Percentiles rank a stretch among this genome's conserved stretches.
Evolutionary conservation across 352 stramenopile genomes (phyloP).

Genomic region (Phytophthora tubulina): DNA sequence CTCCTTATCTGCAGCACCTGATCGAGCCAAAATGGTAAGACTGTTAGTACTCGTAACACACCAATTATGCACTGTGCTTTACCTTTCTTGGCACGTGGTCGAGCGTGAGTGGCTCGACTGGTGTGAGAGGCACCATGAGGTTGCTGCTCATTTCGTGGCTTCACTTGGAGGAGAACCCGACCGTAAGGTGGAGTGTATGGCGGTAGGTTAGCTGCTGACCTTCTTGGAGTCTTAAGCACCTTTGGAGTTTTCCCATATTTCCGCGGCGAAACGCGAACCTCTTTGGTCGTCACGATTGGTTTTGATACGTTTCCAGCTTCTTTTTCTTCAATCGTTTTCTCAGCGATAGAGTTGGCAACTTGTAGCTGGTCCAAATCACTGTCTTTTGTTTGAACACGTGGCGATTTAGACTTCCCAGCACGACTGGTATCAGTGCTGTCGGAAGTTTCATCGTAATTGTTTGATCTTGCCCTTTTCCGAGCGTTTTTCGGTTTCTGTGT

Average conservation of each 20-base stretch:
- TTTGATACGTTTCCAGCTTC: not conserved
- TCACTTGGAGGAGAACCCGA: slow-evolving; percentile 4
- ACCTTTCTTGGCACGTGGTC: slow-evolving; percentile 6
- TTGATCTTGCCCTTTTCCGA: slow-evolving; percentile 7
- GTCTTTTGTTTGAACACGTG: not conserved
- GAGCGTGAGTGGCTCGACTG: not conserved
- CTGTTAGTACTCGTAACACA: not conserved
- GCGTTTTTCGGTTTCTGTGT: not conserved
- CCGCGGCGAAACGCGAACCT: slow-evolving; percentile 5
- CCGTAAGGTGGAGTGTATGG: slow-evolving; percentile 21
- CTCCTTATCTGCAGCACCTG: slow-evolving; percentile 6
- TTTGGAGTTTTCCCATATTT: slow-evolving; percentile 43
- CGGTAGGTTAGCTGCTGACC: slow-evolving; percentile 12
- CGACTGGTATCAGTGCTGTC: slow-evolving; percentile 7
- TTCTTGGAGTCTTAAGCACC: slow-evolving; percentile 22
- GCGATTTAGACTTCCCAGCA: not conserved
- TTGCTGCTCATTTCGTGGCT: slow-evolving; percentile 10
- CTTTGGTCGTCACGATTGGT: not conserved
- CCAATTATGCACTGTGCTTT: not conserved
- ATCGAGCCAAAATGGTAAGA: not conserved
- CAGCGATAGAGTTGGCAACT: not conserved
- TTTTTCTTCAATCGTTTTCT: slow-evolving; percentile 1
- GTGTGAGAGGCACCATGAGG: not conserved
- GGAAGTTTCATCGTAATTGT: slow-evolving; percentile 8
- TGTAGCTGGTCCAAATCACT: not conserved